phyloP scores from a whole-genome alignment of 257 asterid species.

The Solanum chmielewskii region DNA sequence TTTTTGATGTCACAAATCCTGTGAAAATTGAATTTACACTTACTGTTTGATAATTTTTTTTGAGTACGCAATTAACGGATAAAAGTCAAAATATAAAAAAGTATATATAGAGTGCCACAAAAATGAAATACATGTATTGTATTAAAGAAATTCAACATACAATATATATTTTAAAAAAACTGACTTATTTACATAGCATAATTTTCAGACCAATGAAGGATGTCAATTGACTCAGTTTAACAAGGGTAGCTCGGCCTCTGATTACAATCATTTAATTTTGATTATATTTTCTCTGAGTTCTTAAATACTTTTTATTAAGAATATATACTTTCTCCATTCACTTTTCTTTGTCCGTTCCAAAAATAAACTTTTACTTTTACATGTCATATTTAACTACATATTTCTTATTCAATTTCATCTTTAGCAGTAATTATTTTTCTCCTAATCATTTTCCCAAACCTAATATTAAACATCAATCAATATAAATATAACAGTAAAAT shows the following conservation, averaged over 20 bases:
- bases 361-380: no score
- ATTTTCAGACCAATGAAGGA: neutral
- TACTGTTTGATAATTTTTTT: no score
- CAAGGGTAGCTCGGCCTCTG: neutral
- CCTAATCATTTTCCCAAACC: neutral
- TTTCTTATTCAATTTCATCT: no score
- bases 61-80: neutral
- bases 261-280: neutral
- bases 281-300: neutral
- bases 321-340: neutral
- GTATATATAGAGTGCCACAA: neutral
- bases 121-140: neutral
- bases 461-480: no score
- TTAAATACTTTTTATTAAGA: neutral
- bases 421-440: no score
- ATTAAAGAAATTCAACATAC: neutral
- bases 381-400: neutral
- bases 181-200: neutral
- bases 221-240: neutral
- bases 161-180: neutral
- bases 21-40: neutral
- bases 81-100: neutral
- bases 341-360: neutral
- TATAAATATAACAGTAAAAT: no score
- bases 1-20: conserved; percentile 67